Evolutionary conservation across 2,329 filamentous ascomycete species (phyloP).

Genomic region (Pseudocercospora musae): DNA sequence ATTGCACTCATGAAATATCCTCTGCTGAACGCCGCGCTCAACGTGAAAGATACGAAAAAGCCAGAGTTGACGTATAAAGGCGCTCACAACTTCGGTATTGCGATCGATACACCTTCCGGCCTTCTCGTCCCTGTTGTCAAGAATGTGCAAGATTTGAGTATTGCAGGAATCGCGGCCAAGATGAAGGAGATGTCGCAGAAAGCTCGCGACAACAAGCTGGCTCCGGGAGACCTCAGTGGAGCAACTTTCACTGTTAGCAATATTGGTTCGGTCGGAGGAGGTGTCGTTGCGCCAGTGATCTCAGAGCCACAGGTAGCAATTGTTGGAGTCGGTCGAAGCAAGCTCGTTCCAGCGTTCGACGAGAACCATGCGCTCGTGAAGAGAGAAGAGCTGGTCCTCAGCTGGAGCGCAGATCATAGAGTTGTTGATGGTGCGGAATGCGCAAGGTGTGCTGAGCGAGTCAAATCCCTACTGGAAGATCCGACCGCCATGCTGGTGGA

Average conservation of each 20-base stretch:
- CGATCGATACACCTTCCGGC: slow-evolving; percentile 87
- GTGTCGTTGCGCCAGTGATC: slow-evolving; percentile 86
- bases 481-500: slow-evolving; percentile 84
- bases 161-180: slow-evolving; percentile 74
- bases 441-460: slow-evolving; percentile 81
- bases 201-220: slow-evolving; percentile 71
- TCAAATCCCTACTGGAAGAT: slow-evolving; percentile 74
- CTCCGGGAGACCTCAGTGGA: slow-evolving; percentile 70
- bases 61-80: slow-evolving; percentile 74
- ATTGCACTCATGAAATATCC: slow-evolving; percentile 78
- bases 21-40: slow-evolving; percentile 81
- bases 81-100: slow-evolving; percentile 91
- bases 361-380: slow-evolving; percentile 58
- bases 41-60: slow-evolving; percentile 60
- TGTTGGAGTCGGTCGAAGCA: slow-evolving; percentile 78
- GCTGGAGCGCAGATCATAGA: slow-evolving; percentile 93
- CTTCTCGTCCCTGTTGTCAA: slow-evolving; percentile 89
- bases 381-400: slow-evolving; percentile 82
- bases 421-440: slow-evolving; percentile 94
- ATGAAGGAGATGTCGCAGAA: slow-evolving; percentile 69
- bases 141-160: slow-evolving; percentile 72
- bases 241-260: slow-evolving; percentile 96
- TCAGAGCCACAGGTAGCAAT: slow-evolving; percentile 90
- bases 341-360: slow-evolving; percentile 74
- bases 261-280: slow-evolving; percentile 91